Conservation (phyloP, 345 rosid species). For the Citrus sp. region DNA sequence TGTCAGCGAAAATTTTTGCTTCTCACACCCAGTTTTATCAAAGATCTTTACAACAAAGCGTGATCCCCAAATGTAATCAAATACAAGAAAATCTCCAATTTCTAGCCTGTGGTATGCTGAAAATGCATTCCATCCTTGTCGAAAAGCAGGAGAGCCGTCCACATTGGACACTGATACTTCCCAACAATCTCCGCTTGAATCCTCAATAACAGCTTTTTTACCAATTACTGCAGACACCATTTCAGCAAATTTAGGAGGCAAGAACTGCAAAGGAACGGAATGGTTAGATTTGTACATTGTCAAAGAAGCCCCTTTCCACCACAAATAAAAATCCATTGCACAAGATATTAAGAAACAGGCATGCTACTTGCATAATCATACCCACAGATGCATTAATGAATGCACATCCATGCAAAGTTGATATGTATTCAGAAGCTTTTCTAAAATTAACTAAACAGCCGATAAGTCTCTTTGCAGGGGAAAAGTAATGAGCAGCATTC, state of each 20-base stretch:
- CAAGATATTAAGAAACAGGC: not conserved
- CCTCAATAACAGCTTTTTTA: slow-evolving; percentile 27
- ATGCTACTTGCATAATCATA: not conserved
- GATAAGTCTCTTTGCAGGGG: not conserved
- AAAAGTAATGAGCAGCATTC: not conserved
- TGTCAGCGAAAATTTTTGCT: slow-evolving; percentile 15
- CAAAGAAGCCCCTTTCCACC: not conserved
- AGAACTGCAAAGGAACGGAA: slow-evolving; percentile 25
- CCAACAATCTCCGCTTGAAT: slow-evolving; percentile 30
- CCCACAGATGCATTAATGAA: not conserved
- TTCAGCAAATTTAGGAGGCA: slow-evolving; percentile 41
- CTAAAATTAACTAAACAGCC: not conserved
- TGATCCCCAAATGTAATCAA: slow-evolving; percentile 26
- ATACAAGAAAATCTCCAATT: slow-evolving; percentile 36
- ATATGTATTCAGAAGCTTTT: not conserved
- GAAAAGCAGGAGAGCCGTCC: slow-evolving; percentile 27
- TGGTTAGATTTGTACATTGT: not conserved
- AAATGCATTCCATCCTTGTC: slow-evolving; percentile 37
- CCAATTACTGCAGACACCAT: slow-evolving; percentile 15
- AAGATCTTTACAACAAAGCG: slow-evolving; percentile 36
- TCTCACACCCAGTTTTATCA: slow-evolving; percentile 31
- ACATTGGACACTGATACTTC: slow-evolving; percentile 18
- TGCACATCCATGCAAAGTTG: not conserved
- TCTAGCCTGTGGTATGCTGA: slow-evolving; percentile 28
- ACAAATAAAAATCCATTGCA: not conserved